Base-by-base conservation (phyloP, 305 asterid genomes). In the Petunia hybrid region DNA sequence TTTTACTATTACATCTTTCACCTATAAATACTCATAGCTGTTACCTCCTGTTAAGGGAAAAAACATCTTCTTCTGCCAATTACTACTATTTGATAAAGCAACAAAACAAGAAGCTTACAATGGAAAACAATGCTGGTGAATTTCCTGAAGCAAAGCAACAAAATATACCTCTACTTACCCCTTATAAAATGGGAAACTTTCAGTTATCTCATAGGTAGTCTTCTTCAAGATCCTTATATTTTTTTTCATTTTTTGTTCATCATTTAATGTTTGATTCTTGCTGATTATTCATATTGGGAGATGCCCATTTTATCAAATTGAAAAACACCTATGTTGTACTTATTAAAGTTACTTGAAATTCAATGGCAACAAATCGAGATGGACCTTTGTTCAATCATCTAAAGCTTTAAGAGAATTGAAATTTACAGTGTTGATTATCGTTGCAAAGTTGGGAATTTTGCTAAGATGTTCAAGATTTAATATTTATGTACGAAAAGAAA, bases 131-230 rank as follows among this genome's bases (percentile, higher is more conserved):
- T 59, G 76, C 1, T 38, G 85, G 67, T 62, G 76, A 81, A 35
- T 77, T 10, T 22, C 69, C 67, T 39, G 87, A 84, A 80, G 75
- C 74, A 81, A 87, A 83, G 77, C 87, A 76, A 36, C 63, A 59
- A 67, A 61, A 83, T 41, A 84, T 85, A 69, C 90, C 92, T 36
- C 89, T 90, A 43, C 87, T 89, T 64, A 90, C 92, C 0, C 91
- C 92, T 46, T 89, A 86, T 70, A 83, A 84, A 82, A 59, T 91
- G 85, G 94, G 94, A 40, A 80, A 73, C 0, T 89, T 90, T 80
- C 89, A 83, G 76, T 91, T 90, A 77, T 86, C 92, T 55, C 93
- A 90, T 42, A 88, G 93, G 93, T 88, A 83, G 0, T 38, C 5
- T 12, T 31, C 57, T 12, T 64, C 51, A 35, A 70, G 5, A 45